These are phyloP conservation scores for Apiospora koreana DNA, from an alignment of 2,329 filamentous ascomycete genomes.

Conservation along the genomic window DNA sequence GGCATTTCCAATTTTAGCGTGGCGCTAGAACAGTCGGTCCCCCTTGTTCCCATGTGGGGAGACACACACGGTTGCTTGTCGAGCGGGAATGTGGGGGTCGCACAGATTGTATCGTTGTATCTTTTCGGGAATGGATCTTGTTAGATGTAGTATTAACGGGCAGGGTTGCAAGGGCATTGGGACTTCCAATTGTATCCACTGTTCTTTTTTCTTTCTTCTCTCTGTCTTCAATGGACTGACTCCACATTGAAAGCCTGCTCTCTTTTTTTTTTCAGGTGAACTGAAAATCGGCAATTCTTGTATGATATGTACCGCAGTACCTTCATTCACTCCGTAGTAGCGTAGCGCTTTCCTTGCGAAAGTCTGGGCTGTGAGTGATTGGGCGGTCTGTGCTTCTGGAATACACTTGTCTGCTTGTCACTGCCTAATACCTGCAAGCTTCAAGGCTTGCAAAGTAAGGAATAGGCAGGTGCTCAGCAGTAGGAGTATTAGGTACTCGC, in stretches of 20 bases:
- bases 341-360: too few species aligned
- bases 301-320: background rate
- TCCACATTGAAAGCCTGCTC: background rate
- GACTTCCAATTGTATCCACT: too few species aligned
- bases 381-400: background rate
- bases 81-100: slow-evolving; percentile 4
- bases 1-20: slow-evolving; percentile 5
- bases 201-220: background rate
- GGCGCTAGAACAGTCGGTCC: background rate
- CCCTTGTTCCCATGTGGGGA: slow-evolving; percentile 7
- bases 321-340: too few species aligned
- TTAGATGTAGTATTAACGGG: too few species aligned
- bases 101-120: background rate
- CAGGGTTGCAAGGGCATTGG: too few species aligned
- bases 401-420: background rate
- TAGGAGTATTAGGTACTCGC: background rate
- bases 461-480: background rate
- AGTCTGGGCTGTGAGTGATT: too few species aligned
- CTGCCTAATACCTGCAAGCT: background rate
- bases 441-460: background rate
- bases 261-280: background rate
- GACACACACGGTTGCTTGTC: slow-evolving; percentile 1
- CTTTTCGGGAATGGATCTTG: background rate
- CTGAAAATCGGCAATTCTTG: background rate
- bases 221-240: too few species aligned